Base-by-base conservation (phyloP, 345 rosid genomes). In the Streptanthus diversifolius region DNA sequence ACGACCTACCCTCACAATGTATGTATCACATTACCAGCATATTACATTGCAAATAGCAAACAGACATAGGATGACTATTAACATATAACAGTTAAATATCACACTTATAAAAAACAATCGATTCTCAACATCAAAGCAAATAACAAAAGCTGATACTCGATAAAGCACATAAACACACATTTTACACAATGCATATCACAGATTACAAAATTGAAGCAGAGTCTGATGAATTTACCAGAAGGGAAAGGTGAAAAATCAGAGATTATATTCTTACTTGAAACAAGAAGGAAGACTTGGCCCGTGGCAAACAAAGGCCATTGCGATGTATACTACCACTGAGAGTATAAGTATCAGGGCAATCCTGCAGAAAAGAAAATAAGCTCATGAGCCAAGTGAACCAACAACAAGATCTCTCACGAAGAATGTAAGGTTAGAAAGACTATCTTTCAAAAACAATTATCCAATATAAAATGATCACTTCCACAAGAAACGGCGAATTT, bases 291-390 rank as follows among this genome's bases (percentile, higher is more conserved):
- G 87, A 44, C 84, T 67, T 45, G 81, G 65, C 49, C 99, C 97
- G 8, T 90, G 88, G 79, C 99, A 91, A 32, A 85, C 95, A 76
- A 88, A 85, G 57, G 90, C 91, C 76, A 88, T 76, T 5, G 91
- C 85, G 19, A 91, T 74, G 47, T 95, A 95, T 58, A 87, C 66
- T 70, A 95, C 74, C 80, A 86, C 75, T 2, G 91, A 54, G 68
- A 95, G 86, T 61, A 86, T 4, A 35, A 89, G 3, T 61, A 95
- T 80, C 37, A 88, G 79, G 1, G 79, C 89, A 59, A 87, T 83
- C 89, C 97, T 95, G 88, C 80, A 83, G 72, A 43, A 44, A 73
- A 43, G n/a, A 24, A 78, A 63, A 57, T 35, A 63, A 72, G 70
- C 67, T 44, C 70, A 78, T 40, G 5, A 37, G 68, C 58, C 27